Evolutionary conservation across 169 alveolate genomes (phyloP).

Genomic region (Cyclospora cayetanensis): DNA sequence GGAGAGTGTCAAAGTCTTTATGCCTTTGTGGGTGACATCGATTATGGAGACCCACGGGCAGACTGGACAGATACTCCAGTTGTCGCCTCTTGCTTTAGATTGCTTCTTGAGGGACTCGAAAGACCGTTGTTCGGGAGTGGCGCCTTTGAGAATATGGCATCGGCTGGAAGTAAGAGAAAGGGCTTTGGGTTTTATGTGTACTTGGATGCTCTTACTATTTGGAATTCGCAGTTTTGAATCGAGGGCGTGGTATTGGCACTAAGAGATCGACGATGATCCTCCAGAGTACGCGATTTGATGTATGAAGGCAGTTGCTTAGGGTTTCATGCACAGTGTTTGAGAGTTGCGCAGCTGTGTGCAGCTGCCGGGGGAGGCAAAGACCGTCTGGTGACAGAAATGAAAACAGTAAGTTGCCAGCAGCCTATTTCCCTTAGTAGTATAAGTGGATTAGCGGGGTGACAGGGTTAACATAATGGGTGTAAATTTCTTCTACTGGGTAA

Average conservation of each 20-base stretch:
- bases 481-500: no score
- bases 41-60: constrained; percentile 21
- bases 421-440: not conserved
- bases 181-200: no score
- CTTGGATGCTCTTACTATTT: no score
- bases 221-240: no score
- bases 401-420: not conserved
- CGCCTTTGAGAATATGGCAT: not conserved
- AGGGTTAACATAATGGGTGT: not conserved
- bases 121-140: not conserved
- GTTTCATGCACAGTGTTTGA: constrained; percentile 2
- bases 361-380: constrained; percentile 19
- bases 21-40: constrained; percentile 55
- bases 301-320: not conserved
- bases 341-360: not conserved
- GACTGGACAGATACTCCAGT: constrained; percentile 34
- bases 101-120: not conserved
- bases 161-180: not conserved
- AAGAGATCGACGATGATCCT: no score
- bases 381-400: not conserved
- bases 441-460: not conserved
- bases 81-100: constrained; percentile 16
- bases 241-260: no score
- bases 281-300: no score
- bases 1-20: constrained; percentile 22